phyloP scores from a whole-genome alignment of 208 protist genomes.

The Phytomonas serpens region DNA sequence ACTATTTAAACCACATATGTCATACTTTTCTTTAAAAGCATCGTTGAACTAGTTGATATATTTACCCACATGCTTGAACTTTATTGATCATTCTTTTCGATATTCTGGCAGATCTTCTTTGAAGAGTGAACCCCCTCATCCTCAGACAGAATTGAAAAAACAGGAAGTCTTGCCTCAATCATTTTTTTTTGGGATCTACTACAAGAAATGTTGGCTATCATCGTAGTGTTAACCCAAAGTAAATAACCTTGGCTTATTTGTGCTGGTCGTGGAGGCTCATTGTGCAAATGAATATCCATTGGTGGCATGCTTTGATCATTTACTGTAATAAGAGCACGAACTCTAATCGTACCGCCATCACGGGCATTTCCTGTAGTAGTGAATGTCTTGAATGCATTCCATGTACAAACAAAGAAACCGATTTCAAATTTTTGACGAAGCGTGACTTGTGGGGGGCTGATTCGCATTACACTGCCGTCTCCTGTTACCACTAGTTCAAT shows the following conservation, averaged over 20 bases:
- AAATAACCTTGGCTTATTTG: conserved; percentile 21
- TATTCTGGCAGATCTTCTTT: neutral
- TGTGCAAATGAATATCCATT: conserved; percentile 28
- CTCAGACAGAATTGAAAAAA: neutral
- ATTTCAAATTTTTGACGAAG: conserved; percentile 17
- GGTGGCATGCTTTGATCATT: conserved; percentile 24
- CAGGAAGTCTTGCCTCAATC: conserved; percentile 12
- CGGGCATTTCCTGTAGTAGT: conserved; percentile 13
- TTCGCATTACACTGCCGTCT: conserved; percentile 13
- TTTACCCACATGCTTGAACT: neutral
- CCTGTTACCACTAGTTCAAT: conserved; percentile 36
- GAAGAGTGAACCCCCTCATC: neutral
- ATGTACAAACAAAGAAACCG: conserved; percentile 37
- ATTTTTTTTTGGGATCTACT: conserved; percentile 16
- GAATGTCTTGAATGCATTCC: conserved; percentile 42
- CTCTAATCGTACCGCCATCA: conserved; percentile 14
- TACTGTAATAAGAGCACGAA: conserved; percentile 32
- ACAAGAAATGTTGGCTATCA: conserved; percentile 31
- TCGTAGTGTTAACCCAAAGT: conserved; percentile 54
- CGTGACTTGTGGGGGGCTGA: conserved; percentile 16
- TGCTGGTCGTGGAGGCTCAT: conserved; percentile 21
- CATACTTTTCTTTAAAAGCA: neutral
- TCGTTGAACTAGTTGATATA: neutral
- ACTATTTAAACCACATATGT: neutral
- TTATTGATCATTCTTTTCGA: neutral